phyloP scores from a whole-genome alignment of 2,329 filamentous ascomycete genomes.

The Fusarium decemcellulare region DNA sequence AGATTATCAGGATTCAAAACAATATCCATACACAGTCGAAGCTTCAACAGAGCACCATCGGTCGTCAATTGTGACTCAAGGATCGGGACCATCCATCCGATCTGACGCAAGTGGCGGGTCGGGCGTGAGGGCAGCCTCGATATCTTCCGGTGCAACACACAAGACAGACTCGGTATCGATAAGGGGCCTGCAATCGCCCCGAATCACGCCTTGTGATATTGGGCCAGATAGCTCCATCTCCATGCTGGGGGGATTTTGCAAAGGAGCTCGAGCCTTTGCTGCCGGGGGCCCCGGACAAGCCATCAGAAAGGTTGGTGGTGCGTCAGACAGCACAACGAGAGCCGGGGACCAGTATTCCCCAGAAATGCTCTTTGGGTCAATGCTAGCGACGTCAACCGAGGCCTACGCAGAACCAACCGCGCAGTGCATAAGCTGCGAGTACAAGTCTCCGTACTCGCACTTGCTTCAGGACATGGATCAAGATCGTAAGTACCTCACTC shows the following conservation, averaged over 20 bases:
- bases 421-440: constrained; percentile 47
- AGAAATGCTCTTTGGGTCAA: constrained; percentile 16
- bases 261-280: constrained; percentile 55
- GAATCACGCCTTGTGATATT: constrained; percentile 31
- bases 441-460: constrained; percentile 47
- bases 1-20: neutral
- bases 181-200: neutral
- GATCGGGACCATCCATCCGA: neutral
- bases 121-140: neutral
- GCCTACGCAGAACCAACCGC: constrained; percentile 36
- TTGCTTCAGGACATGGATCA: constrained; percentile 49
- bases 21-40: neutral
- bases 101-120: neutral
- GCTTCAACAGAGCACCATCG: neutral
- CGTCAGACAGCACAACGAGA: constrained; percentile 6
- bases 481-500: constrained; percentile 41
- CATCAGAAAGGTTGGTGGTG: constrained; percentile 50
- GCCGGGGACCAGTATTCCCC: constrained; percentile 7
- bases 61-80: neutral
- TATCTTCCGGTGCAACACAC: constrained; percentile 3
- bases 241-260: constrained; percentile 55
- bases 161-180: constrained; percentile 5
- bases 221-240: constrained; percentile 54
- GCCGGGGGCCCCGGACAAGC: constrained; percentile 53
- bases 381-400: constrained; percentile 31